Evolutionary conservation across 2,329 filamentous ascomycete genomes (phyloP).

Genomic region (Fusarium pseudoanthophilum): DNA sequence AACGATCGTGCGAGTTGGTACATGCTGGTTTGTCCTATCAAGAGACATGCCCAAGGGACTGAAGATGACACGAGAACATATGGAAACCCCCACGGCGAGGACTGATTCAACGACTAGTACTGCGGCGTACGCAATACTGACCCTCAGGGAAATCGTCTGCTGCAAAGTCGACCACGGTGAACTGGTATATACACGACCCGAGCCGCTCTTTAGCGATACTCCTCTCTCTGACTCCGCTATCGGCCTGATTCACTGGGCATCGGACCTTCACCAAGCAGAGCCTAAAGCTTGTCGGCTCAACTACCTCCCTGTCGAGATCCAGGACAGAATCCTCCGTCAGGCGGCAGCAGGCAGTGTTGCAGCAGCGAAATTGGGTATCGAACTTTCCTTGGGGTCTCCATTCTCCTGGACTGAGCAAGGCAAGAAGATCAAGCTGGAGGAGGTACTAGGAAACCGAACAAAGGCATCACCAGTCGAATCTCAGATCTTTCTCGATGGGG

Average conservation of each 20-base stretch:
- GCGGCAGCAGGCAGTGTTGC: conserved; percentile 7
- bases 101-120: not conserved
- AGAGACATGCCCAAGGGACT: conserved; percentile 21
- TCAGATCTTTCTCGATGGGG: not conserved
- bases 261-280: not conserved
- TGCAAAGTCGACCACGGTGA: conserved; percentile 10
- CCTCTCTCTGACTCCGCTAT: conserved; percentile 21
- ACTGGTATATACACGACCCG: conserved; percentile 10
- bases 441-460: not conserved
- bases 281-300: conserved; percentile 9
- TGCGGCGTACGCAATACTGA: conserved; percentile 23
- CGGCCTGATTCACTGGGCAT: conserved; percentile 34
- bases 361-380: conserved; percentile 22
- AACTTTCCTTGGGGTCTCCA: conserved; percentile 15
- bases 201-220: conserved; percentile 17
- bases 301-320: conserved; percentile 33
- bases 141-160: conserved; percentile 19
- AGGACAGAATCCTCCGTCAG: conserved; percentile 25
- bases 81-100: accelerated
- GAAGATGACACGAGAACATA: conserved; percentile 28
- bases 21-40: conserved; percentile 33
- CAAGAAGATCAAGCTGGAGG: not conserved
- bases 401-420: conserved; percentile 10
- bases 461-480: not conserved
- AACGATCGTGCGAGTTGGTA: conserved; percentile 17